These are phyloP conservation scores for Rhodotorula mucilaginosa DNA, from an alignment of 1,284 basidiomycete genomes.

Conservation along the genomic window DNA sequence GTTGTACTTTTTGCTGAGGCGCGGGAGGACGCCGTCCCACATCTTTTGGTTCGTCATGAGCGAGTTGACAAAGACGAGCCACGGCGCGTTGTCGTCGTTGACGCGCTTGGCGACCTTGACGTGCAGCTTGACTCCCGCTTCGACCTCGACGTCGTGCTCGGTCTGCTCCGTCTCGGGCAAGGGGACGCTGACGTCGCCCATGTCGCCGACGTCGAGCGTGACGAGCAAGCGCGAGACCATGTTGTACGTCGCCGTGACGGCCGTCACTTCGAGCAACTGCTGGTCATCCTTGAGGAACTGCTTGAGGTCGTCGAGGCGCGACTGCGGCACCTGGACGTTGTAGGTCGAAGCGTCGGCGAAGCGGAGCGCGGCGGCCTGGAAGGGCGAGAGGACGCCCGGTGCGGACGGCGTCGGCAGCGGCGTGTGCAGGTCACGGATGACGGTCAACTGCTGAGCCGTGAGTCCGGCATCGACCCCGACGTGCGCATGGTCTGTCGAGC, in stretches of 20 bases:
- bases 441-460: slow-evolving; percentile 48
- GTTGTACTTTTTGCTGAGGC: slow-evolving; percentile 49
- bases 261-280: slow-evolving; percentile 50
- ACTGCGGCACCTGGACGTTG: slow-evolving; percentile 46
- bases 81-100: slow-evolving; percentile 39
- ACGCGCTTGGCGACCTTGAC: slow-evolving; percentile 36
- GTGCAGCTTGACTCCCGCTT: slow-evolving; percentile 39
- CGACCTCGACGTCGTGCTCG: slow-evolving; percentile 39
- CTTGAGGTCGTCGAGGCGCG: slow-evolving; percentile 46
- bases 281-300: slow-evolving; percentile 46
- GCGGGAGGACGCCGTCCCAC: slow-evolving; percentile 50
- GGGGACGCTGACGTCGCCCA: slow-evolving; percentile 46
- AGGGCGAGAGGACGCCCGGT: slow-evolving; percentile 41
- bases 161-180: slow-evolving; percentile 35
- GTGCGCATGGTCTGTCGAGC: slow-evolving; percentile 41
- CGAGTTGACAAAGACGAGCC: slow-evolving; percentile 52
- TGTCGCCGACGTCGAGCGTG: slow-evolving; percentile 51
- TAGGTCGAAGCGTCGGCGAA: slow-evolving; percentile 51
- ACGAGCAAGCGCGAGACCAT: slow-evolving; percentile 53
- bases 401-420: slow-evolving; percentile 33
- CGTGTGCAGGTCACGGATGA: slow-evolving; percentile 48
- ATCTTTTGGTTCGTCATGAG: slow-evolving; percentile 52
- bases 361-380: slow-evolving; percentile 48
- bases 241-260: slow-evolving; percentile 52
- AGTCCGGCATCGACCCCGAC: slow-evolving; percentile 50